Percentiles rank a stretch among this genome's conserved stretches.
Conservation (phyloP, 2,329 filamentous ascomycete genomes). For the Alternaria sp. region DNA sequence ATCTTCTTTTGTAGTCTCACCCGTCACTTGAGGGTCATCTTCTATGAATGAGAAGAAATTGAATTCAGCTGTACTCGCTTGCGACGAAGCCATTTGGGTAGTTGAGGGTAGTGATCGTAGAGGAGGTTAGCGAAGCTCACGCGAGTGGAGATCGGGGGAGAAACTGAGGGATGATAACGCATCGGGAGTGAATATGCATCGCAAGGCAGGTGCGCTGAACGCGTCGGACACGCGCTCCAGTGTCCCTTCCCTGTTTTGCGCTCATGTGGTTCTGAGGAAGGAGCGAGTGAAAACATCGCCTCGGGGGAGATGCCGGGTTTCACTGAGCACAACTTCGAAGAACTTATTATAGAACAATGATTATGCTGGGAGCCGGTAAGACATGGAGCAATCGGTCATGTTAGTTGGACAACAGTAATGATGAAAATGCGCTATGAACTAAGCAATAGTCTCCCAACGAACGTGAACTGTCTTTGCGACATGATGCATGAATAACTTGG, state of each 20-base stretch:
- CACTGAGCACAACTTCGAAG: background rate
- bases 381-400: background rate
- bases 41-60: background rate
- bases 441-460: background rate
- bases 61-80: background rate
- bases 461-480: background rate
- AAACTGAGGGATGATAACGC: background rate
- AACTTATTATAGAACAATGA: background rate
- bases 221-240: background rate
- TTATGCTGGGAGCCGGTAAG: background rate
- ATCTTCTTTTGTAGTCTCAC: background rate
- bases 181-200: background rate
- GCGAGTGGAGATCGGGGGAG: background rate
- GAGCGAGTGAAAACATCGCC: background rate
- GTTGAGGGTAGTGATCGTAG: background rate
- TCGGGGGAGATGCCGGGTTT: background rate
- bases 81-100: background rate
- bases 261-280: constrained; percentile 1
- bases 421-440: background rate
- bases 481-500: background rate
- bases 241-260: constrained; percentile 10
- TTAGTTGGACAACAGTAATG: background rate
- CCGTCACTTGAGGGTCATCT: background rate
- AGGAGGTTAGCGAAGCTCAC: background rate
- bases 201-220: background rate